phyloP scores from a whole-genome alignment of 805 yeast genomes.

The Saccharomycopsis sp. region DNA sequence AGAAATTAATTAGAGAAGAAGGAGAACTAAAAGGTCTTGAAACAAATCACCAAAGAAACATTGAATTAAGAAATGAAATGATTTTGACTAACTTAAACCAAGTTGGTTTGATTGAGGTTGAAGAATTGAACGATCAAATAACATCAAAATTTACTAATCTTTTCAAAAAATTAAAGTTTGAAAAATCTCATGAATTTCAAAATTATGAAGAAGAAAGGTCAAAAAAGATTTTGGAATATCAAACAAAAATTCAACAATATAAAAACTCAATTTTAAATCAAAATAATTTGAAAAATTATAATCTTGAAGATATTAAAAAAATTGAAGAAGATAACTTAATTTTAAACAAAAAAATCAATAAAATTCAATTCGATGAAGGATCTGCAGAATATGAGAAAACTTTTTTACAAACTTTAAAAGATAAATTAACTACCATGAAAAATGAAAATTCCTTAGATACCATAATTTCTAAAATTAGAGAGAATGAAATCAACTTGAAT shows the following conservation, averaged over 20 bases:
- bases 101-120: not conserved
- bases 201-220: not conserved
- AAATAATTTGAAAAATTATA: constrained; percentile 24
- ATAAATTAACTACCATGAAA: constrained; percentile 26
- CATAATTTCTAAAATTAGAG: constrained; percentile 28
- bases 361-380: constrained; percentile 26
- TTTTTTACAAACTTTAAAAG: constrained; percentile 30
- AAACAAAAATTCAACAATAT: constrained; percentile 1
- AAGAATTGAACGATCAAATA: not conserved
- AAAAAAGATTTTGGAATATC: constrained; percentile 1
- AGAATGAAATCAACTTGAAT: constrained; percentile 28
- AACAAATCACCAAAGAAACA: constrained; percentile 20
- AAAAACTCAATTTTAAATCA: constrained; percentile 4
- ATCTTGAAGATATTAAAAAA: constrained; percentile 30
- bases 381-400: constrained; percentile 36
- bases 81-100: not conserved
- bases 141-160: too few relatives aligned
- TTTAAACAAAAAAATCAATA: constrained; percentile 30
- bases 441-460: constrained; percentile 22
- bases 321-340: constrained; percentile 27
- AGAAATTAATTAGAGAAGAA: constrained; percentile 27
- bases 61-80: constrained; percentile 12
- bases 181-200: constrained; percentile 8
- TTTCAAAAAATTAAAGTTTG: not conserved
- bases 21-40: constrained; percentile 32